These are phyloP conservation scores for Encephalitozoon cuniculi DNA, from an alignment of 371 early-diverging fungal genomes.

Conservation along the genomic window DNA sequence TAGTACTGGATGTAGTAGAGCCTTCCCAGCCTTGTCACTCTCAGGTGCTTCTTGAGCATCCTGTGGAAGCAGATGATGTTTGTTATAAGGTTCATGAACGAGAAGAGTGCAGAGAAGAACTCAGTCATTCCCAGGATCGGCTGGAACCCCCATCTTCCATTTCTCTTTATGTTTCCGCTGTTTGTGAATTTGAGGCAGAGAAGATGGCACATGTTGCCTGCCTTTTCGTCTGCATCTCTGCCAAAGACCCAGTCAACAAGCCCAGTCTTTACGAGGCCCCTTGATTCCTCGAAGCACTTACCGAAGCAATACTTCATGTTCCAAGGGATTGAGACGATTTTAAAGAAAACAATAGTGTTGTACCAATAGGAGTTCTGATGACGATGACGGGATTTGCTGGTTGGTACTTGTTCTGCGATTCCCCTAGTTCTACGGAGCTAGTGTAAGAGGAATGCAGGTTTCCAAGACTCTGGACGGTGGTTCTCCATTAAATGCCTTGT, in stretches of 20 bases:
- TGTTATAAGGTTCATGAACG: constrained; percentile 32
- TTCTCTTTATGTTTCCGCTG: constrained; percentile 41
- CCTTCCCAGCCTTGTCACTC: not conserved
- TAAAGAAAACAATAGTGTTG: not conserved
- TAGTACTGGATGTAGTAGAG: constrained; percentile 28
- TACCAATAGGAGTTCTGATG: not conserved
- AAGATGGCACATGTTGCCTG: constrained; percentile 34
- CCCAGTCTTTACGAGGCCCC: not conserved
- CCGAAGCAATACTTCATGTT: constrained; percentile 1
- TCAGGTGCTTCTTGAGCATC: not conserved
- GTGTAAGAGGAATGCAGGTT: not conserved
- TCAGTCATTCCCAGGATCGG: constrained; percentile 46
- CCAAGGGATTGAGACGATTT: not conserved
- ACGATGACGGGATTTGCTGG: not conserved
- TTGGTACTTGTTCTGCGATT: not conserved
- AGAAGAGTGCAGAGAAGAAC: constrained; percentile 41
- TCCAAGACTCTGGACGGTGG: not conserved
- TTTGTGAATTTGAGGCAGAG: constrained; percentile 34
- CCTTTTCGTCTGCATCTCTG: constrained; percentile 29
- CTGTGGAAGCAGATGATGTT: constrained; percentile 15
- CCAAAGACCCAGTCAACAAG: constrained; percentile 32
- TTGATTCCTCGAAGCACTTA: constrained; percentile 7
- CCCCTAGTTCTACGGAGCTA: not conserved
- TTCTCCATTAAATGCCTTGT: not conserved
- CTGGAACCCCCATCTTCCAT: constrained; percentile 50